These are phyloP conservation scores for Aquilaria agallochum DNA, from an alignment of 441 rosid genomes.

Conservation along the genomic window DNA sequence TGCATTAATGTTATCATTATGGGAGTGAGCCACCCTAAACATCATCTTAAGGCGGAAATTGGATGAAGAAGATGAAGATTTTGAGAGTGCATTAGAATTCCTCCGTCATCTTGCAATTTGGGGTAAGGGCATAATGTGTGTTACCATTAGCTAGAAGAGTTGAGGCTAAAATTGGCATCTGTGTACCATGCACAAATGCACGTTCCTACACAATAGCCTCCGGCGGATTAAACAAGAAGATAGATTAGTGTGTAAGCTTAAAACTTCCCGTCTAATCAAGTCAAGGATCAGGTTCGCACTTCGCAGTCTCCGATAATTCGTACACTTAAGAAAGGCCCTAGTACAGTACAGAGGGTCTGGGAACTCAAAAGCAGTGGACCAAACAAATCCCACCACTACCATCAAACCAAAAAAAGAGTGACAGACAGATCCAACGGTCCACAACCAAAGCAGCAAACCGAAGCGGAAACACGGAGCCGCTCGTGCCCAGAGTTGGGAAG, in stretches of 20 bases:
- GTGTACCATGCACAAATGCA: too few relatives aligned
- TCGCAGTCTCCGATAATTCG: background rate
- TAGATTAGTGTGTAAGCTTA: background rate
- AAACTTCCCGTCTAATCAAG: background rate
- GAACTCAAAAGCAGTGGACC: constrained; percentile 12
- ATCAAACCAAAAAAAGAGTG: background rate
- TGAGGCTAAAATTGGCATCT: too few relatives aligned
- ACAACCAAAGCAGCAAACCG: constrained; percentile 14
- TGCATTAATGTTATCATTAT: too few relatives aligned
- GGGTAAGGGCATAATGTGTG: too few relatives aligned
- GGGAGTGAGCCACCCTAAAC: too few relatives aligned
- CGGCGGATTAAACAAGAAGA: background rate
- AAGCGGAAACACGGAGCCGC: constrained; percentile 71
- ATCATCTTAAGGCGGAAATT: too few relatives aligned
- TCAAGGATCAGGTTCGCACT: background rate
- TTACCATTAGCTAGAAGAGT: too few relatives aligned
- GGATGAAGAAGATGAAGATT: too few relatives aligned
- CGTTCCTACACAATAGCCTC: too few relatives aligned
- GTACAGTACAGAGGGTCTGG: background rate
- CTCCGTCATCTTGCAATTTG: too few relatives aligned
- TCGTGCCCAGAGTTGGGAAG: constrained; percentile 68
- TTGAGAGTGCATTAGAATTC: too few relatives aligned
- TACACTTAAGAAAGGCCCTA: background rate
- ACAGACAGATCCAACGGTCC: constrained; percentile 31
- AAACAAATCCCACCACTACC: constrained; percentile 15